These are phyloP conservation scores for Cymbopogon flexuosus DNA, from an alignment of 202 grass and related monocot genomes.

Conservation along the genomic window DNA sequence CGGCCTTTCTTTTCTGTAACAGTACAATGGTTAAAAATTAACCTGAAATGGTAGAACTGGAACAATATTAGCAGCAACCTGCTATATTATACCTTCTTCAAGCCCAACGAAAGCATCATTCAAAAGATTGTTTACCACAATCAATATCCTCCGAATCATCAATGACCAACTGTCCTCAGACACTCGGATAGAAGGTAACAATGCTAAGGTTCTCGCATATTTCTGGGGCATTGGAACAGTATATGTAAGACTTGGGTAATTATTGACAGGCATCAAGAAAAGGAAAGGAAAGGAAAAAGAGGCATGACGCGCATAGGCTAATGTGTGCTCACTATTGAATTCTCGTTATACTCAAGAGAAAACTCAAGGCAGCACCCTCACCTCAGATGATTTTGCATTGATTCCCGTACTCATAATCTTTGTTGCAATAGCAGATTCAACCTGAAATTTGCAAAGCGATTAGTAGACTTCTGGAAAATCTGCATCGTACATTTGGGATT, in stretches of 20 bases:
- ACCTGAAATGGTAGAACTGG: slow-evolving; percentile 4
- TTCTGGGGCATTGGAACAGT: slow-evolving; percentile 46
- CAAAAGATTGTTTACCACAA: slow-evolving; percentile 63
- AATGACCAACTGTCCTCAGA: slow-evolving; percentile 65
- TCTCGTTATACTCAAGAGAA: neutral
- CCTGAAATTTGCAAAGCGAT: slow-evolving; percentile 45
- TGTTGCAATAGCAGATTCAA: slow-evolving; percentile 59
- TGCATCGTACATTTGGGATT: neutral
- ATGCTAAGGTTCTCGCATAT: slow-evolving; percentile 58
- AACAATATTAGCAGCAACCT: slow-evolving; percentile 15
- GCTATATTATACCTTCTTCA: slow-evolving; percentile 57
- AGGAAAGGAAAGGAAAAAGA: neutral
- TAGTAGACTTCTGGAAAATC: neutral
- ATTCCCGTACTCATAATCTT: slow-evolving; percentile 50
- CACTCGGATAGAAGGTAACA: slow-evolving; percentile 60
- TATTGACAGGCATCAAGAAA: slow-evolving; percentile 6
- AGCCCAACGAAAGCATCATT: slow-evolving; percentile 72
- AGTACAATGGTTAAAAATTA: slow-evolving; percentile 35
- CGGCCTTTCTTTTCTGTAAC: slow-evolving; percentile 60
- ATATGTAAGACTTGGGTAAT: neutral
- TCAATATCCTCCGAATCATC: slow-evolving; percentile 78
- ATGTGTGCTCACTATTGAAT: neutral
- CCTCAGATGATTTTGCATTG: slow-evolving; percentile 59
- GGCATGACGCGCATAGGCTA: neutral
- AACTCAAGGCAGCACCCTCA: slow-evolving; percentile 26